Evolutionary conservation across 2,329 filamentous ascomycete genomes (phyloP), one percentile per base, ranked within the genome.

Genomic region (Neophaeococcomyces aloes): DNA sequence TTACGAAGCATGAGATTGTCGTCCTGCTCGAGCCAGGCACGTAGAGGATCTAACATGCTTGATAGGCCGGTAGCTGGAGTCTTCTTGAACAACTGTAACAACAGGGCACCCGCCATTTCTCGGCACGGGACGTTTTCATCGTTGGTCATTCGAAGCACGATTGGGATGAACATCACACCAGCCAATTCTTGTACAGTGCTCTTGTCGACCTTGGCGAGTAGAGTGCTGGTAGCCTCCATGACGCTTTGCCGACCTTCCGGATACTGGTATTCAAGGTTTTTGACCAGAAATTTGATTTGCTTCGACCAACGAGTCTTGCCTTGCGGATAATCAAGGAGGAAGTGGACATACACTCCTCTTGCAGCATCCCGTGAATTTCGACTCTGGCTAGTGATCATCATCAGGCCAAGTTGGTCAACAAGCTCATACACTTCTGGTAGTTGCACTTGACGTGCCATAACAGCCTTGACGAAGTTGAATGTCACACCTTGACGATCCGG

Each of bases 311-410:
- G 76, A 50, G 79, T 83, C 63, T 87, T 88, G 56, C 83, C 86
- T 61, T 96, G 91, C 0, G 91, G 89, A 58, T 95, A 98, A 42
- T 95, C 87, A 52, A 88, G 78, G 44, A 98, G 69, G 65, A 98
- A 98, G 53, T 95, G 86, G 62, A 94, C 83, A 63, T 93, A 98
- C 11, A 86, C 83, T 15, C 86, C 86, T 45, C 91, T 76, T 11
- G 89, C 88, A 29, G 94, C 71, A 60, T 95, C 86, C 41, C 91
- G 78, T 2, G 89, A 89, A 51, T 83, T 80, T 54, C 83, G 83
- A 54, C 93, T 88, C 50, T 94, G 86, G 59, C 96, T 96, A 34
- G 84, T 94, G 45, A 98, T 83, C 88, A 96, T 96, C 61, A 95
- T 83, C 3, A 77, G 81, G 36, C 86, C 86, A 23, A 94, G 81